Conservation (phyloP, 257 asterid genomes). For the Fraxinus pennsylvanica region DNA sequence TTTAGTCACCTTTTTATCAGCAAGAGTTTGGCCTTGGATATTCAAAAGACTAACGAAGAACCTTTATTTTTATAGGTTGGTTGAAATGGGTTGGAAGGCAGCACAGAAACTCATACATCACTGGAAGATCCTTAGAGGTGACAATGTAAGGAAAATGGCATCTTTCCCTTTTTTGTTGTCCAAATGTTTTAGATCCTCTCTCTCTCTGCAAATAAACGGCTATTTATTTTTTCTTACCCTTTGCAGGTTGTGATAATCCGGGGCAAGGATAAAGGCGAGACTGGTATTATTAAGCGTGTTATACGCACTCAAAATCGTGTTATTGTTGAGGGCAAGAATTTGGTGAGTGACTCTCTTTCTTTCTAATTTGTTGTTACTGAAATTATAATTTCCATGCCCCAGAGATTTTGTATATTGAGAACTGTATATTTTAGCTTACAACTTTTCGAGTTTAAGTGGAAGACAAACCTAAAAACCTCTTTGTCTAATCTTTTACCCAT, state of each 20-base stretch:
- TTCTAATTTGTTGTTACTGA: neutral
- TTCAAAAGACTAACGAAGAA: neutral
- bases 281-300: conserved; percentile 76
- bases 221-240: neutral
- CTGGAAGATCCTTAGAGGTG: conserved; percentile 94
- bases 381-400: neutral
- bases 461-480: conserved; percentile 3
- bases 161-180: neutral
- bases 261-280: conserved; percentile 95
- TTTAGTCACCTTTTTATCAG: neutral
- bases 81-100: conserved; percentile 89
- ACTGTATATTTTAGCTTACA: neutral
- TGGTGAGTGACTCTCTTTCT: conserved; percentile 45
- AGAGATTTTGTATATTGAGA: neutral
- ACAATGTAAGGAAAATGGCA: conserved; percentile 59
- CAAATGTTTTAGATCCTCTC: neutral
- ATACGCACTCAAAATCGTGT: conserved; percentile 91
- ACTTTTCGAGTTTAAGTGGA: conserved; percentile 2
- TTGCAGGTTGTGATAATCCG: conserved; percentile 87
- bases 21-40: neutral
- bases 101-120: conserved; percentile 86
- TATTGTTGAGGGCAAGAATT: conserved; percentile 87
- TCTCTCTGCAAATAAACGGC: neutral
- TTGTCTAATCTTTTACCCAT: neutral
- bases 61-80: conserved; percentile 1